Base-by-base conservation (phyloP, 1,284 basidiomycete genomes). In the Cystobasidium slooffiae region DNA sequence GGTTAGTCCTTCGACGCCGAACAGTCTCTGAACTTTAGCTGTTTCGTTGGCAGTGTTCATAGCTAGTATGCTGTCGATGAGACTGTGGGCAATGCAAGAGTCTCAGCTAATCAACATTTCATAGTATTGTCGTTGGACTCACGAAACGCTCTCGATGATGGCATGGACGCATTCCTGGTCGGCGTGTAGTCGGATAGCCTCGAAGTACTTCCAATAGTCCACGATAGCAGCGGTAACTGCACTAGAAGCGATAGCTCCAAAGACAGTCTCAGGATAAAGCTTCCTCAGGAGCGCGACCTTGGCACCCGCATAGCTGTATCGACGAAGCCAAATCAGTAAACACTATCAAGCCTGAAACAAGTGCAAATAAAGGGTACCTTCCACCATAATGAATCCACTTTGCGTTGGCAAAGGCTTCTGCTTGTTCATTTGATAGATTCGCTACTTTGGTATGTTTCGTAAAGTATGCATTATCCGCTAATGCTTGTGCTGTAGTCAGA, bases 361-460 rank as follows among this genome's bases (percentile, higher is more conserved):
- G 31, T 39, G 2, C 8, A 20, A 20, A 22, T 3, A 56, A 1
- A n/a, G 83, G 18, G 80, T 14, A 73, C 70, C 70, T 82, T 1
- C 84, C 93, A 39, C 96, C 95, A 79, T 97, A 97, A 82, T 96
- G 96, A 77, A 98, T 93, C 91, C 94, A 96, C 1, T 93, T 91
- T 0, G 90, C 89, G 43, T 82, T 85, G 70, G 65, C 81, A 3
- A 87, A 88, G 5, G 89, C 87, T 2, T 89, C 89, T 8, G 76
- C 66, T 72, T 92, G 79, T 76, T 90, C 86, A 74, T 90, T 87
- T 4, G 88, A 84, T 37, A 95, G 87, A 0, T 90, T 90, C 0
- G 82, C 82, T 72, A 95, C 90, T 77, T 89, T 86, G 80, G 97
- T 88, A 74, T 90, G 87, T 7, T 86, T 84, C 86, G 97, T 93